Evolutionary conservation across 208 protist species (phyloP).

Genomic region (Angomonas ambiguus): DNA sequence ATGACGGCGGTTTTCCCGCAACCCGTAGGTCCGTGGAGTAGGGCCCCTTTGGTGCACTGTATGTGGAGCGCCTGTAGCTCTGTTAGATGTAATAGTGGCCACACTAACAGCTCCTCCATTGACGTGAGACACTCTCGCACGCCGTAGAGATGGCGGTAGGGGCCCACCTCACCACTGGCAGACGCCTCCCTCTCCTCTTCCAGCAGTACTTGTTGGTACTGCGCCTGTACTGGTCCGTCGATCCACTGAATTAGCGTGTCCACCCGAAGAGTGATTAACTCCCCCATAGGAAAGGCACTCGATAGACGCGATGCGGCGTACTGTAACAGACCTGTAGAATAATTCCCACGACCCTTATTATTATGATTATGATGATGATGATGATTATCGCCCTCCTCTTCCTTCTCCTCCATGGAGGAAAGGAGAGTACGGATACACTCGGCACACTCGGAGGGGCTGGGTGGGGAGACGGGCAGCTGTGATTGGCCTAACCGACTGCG

Average conservation of each 20-base stretch:
- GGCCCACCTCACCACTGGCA: conserved; percentile 1
- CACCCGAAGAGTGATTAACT: not conserved
- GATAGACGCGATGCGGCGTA: not conserved
- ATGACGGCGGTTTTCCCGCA: conserved; percentile 86
- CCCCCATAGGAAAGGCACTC: not conserved
- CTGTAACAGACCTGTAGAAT: not conserved
- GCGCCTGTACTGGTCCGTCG: not conserved
- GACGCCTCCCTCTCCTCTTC: conserved; percentile 2
- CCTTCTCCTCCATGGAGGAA: no score
- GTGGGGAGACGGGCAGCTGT: not conserved
- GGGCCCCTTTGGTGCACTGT: conserved; percentile 55
- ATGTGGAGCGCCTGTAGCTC: conserved; percentile 36
- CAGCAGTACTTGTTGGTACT: not conserved
- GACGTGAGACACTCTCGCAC: conserved; percentile 36
- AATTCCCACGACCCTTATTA: no score
- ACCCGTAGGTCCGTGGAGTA: conserved; percentile 77
- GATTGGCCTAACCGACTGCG: not conserved
- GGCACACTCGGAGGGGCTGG: not conserved
- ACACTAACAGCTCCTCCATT: conserved; percentile 74
- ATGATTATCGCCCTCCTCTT: not conserved
- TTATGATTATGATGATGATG: no score
- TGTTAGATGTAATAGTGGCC: conserved; percentile 59
- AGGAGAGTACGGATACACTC: not conserved
- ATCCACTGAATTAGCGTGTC: not conserved
- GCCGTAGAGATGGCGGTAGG: conserved; percentile 60